phyloP scores from a whole-genome alignment of 225 moss, liverwort and hornwort species.

The Ulota crispa region DNA sequence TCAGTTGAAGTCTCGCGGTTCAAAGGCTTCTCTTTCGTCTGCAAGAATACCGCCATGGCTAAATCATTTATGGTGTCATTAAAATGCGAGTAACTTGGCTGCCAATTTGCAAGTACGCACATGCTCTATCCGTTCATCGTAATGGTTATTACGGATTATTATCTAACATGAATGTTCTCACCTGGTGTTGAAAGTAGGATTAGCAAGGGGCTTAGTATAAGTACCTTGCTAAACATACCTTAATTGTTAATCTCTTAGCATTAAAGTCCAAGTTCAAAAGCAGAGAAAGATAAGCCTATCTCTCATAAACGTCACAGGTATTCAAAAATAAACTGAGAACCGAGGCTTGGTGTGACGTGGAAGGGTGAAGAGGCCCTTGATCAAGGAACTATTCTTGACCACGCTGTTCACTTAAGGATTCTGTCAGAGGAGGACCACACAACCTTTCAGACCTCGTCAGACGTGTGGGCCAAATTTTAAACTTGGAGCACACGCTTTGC shows the following conservation, averaged over 20 bases:
- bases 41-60: neutral
- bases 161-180: too few species aligned
- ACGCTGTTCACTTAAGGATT: slow-evolving; percentile 2
- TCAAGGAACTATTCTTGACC: slow-evolving; percentile 17
- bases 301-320: too few species aligned
- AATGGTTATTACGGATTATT: too few species aligned
- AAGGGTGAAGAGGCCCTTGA: neutral
- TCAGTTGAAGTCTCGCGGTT: neutral
- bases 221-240: neutral
- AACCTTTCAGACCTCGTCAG: neutral
- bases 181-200: too few species aligned
- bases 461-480: neutral
- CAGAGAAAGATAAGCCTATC: neutral
- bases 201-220: neutral
- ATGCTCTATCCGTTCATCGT: too few species aligned
- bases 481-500: neutral
- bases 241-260: neutral
- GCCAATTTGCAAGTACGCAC: neutral
- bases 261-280: neutral
- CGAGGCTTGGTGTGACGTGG: too few species aligned
- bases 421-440: neutral
- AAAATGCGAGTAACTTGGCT: neutral
- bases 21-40: neutral
- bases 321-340: too few species aligned
- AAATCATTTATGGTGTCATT: neutral